Conservation (phyloP, 148 eudicot species). For the Arbutus unedo region DNA sequence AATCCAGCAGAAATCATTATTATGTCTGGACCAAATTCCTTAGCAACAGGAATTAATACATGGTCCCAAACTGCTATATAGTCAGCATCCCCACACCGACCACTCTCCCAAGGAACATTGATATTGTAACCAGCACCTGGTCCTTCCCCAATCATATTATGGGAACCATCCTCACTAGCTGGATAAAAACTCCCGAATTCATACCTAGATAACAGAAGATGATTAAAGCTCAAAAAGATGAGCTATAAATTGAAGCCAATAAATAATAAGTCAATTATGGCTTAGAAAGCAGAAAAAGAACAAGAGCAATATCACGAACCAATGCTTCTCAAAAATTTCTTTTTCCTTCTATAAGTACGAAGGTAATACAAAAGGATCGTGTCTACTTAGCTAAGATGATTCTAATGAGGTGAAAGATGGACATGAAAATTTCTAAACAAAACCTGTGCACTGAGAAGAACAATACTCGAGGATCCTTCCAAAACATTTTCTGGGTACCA, state of each 20-base stretch:
- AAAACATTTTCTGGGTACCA: slow-evolving; percentile 93
- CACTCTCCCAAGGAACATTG: slow-evolving; percentile 97
- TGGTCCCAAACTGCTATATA: slow-evolving; percentile 96
- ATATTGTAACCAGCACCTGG: slow-evolving; percentile 86
- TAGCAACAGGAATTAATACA: slow-evolving; percentile 83
- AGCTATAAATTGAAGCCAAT: not conserved
- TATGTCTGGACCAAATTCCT: slow-evolving; percentile 87
- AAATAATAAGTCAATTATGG: not conserved
- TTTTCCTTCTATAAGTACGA: not conserved
- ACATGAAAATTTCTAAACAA: slow-evolving; percentile 9
- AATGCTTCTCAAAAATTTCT: not conserved
- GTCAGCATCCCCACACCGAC: slow-evolving; percentile 89
- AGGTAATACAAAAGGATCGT: not conserved
- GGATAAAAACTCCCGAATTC: slow-evolving; percentile 92
- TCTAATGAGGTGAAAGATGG: not conserved
- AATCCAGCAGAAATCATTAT: slow-evolving; percentile 92
- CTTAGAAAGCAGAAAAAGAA: not conserved
- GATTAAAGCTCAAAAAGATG: not conserved
- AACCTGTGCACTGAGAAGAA: slow-evolving; percentile 98
- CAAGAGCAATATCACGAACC: not conserved
- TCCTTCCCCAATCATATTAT: slow-evolving; percentile 85
- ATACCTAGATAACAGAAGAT: slow-evolving; percentile 46
- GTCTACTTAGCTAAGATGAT: slow-evolving; percentile 10
- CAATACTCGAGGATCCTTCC: slow-evolving; percentile 86
- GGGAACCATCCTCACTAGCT: slow-evolving; percentile 75